A percentile compares a stretch with the other conserved stretches of the same genome.
These are phyloP conservation scores for Pueraria montana DNA, from an alignment of 306 rosid species.

Conservation along the genomic window DNA sequence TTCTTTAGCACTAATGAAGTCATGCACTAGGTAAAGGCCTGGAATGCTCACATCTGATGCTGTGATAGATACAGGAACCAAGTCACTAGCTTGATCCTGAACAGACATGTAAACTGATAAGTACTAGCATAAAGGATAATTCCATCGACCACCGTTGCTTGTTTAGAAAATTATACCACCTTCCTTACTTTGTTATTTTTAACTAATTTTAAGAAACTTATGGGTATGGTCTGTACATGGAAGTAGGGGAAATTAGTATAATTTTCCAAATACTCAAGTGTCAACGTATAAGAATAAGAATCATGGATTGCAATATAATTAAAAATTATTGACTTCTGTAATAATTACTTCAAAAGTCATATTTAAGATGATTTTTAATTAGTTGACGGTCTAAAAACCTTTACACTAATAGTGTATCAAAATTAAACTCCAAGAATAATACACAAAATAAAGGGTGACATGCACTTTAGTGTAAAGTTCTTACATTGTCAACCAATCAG, in stretches of 20 bases:
- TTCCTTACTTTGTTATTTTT: background rate
- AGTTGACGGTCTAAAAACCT: background rate
- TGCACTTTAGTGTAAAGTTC: no score
- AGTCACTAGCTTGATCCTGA: conserved; percentile 62
- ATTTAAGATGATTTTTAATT: background rate
- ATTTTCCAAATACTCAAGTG: background rate
- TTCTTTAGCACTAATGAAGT: conserved; percentile 72
- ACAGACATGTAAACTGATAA: conserved; percentile 35
- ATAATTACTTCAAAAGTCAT: background rate
- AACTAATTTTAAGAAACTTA: background rate
- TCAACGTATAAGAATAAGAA: background rate
- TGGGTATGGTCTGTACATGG: background rate
- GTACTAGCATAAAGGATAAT: conserved; percentile 13
- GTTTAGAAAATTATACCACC: background rate
- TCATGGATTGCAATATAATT: background rate
- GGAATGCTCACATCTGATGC: conserved; percentile 82
- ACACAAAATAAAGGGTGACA: background rate
- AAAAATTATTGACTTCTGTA: background rate
- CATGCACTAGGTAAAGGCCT: conserved; percentile 80
- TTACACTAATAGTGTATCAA: background rate
- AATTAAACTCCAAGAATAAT: background rate
- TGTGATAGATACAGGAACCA: conserved; percentile 68
- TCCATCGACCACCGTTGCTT: background rate
- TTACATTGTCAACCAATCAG: background rate
- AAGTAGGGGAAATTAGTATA: background rate